These are phyloP conservation scores for Globisporangium okanoganense DNA, from an alignment of 352 stramenopile species.

Conservation along the genomic window DNA sequence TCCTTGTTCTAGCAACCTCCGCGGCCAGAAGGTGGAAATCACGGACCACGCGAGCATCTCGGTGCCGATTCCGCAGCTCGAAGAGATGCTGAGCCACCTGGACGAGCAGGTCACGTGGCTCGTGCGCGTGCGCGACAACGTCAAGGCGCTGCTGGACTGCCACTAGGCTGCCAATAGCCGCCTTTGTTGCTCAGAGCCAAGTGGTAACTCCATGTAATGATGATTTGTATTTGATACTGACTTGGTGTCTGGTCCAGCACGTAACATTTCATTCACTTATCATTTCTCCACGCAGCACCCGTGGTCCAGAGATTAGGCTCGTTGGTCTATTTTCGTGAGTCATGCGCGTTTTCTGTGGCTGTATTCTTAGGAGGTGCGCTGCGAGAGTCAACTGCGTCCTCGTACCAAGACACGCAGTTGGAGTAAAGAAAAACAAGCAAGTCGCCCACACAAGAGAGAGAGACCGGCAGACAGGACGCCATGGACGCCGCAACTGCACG, in stretches of 20 bases:
- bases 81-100: slow-evolving; percentile 72
- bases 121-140: slow-evolving; percentile 67
- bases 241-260: neutral
- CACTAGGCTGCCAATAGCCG: slow-evolving; percentile 18
- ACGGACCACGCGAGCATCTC: slow-evolving; percentile 64
- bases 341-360: neutral
- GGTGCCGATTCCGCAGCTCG: slow-evolving; percentile 67
- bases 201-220: neutral
- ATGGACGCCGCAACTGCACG: slow-evolving; percentile 1
- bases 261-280: neutral
- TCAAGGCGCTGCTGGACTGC: slow-evolving; percentile 68
- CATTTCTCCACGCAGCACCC: neutral
- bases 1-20: slow-evolving; percentile 39
- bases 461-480: neutral
- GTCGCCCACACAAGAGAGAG: neutral
- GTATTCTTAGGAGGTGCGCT: neutral
- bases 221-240: neutral
- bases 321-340: slow-evolving; percentile 3
- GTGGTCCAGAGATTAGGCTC: neutral
- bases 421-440: neutral
- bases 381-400: neutral
- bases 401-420: neutral
- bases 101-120: slow-evolving; percentile 65
- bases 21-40: slow-evolving; percentile 77
- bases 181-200: neutral